phyloP scores from a whole-genome alignment of 2,329 filamentous ascomycete genomes.

The Microdochium nivale region DNA sequence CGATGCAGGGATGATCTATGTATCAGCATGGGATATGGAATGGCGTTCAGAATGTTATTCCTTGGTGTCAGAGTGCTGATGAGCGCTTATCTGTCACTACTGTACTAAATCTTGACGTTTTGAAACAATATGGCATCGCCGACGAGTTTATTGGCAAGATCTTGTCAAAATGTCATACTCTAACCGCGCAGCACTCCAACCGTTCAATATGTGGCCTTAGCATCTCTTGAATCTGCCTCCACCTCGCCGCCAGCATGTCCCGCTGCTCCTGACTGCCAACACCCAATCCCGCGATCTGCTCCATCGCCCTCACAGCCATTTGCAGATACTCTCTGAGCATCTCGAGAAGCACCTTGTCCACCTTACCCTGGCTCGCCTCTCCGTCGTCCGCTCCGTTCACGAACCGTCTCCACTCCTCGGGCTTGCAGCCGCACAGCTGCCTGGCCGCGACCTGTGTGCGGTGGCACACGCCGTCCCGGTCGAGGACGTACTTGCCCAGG shows the following conservation, averaged over 20 bases:
- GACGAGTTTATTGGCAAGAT: too few relatives aligned
- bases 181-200: constrained; percentile 6
- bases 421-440: constrained; percentile 26
- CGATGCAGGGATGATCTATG: background rate
- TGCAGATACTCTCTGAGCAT: constrained; percentile 28
- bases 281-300: constrained; percentile 15
- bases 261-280: constrained; percentile 22
- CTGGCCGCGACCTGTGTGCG: constrained; percentile 46
- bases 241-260: constrained; percentile 27
- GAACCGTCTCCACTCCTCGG: constrained; percentile 35
- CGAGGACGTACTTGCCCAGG: constrained; percentile 41
- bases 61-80: too few relatives aligned
- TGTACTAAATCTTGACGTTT: too few relatives aligned
- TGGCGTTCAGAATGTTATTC: background rate
- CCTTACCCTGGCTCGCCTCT: constrained; percentile 28
- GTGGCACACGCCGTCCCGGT: constrained; percentile 41
- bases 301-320: constrained; percentile 20
- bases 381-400: constrained; percentile 37
- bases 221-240: constrained; percentile 32
- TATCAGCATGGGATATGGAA: background rate
- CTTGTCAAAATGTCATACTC: too few relatives aligned
- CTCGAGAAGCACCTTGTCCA: constrained; percentile 26
- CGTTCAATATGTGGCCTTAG: constrained; percentile 26
- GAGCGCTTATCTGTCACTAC: too few relatives aligned
- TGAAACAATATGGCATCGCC: too few relatives aligned